Percentiles rank a stretch among this genome's conserved stretches.
These are phyloP conservation scores for Eutypa lata DNA, from an alignment of 2,329 filamentous ascomycete genomes.

Conservation along the genomic window DNA sequence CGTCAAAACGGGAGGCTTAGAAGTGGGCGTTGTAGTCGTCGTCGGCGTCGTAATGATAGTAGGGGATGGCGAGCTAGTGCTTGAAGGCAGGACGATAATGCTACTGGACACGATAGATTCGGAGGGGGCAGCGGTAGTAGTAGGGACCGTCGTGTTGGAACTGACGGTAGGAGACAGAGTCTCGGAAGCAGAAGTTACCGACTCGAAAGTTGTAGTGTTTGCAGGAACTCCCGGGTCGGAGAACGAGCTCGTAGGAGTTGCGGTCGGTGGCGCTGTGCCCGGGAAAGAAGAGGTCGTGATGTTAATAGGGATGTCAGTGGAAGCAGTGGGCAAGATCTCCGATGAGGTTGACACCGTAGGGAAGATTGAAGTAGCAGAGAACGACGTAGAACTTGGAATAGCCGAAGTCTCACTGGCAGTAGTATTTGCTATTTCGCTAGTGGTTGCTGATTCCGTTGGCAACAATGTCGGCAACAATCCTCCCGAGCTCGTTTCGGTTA, in stretches of 20 bases:
- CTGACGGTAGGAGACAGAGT: slow-evolving; percentile 8
- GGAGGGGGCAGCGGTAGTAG: not conserved
- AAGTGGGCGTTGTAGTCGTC: slow-evolving; percentile 9
- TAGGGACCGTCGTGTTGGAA: not conserved
- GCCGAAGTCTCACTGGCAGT: too few relatives aligned
- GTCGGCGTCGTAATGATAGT: slow-evolving; percentile 7
- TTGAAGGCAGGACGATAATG: slow-evolving; percentile 7
- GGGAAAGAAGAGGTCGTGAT: not conserved
- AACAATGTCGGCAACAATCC: not conserved
- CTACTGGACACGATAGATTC: slow-evolving; percentile 6
- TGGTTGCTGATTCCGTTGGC: not conserved
- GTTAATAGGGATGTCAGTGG: not conserved
- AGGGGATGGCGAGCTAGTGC: not conserved
- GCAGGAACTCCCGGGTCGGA: slow-evolving; percentile 5
- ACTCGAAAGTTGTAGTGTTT: slow-evolving; percentile 4
- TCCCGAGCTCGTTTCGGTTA: not conserved
- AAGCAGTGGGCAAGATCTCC: not conserved
- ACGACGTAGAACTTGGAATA: not conserved
- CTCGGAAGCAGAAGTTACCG: not conserved
- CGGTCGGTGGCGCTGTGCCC: not conserved
- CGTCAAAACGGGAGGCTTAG: slow-evolving; percentile 23
- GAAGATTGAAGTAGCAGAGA: not conserved
- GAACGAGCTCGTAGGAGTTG: slow-evolving; percentile 4
- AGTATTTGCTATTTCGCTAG: not conserved
- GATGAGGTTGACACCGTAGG: not conserved